Percentiles rank a stretch among this genome's conserved stretches.
These are phyloP conservation scores for Auricularia cornea DNA, from an alignment of 768 basidiomycete species.

Conservation along the genomic window DNA sequence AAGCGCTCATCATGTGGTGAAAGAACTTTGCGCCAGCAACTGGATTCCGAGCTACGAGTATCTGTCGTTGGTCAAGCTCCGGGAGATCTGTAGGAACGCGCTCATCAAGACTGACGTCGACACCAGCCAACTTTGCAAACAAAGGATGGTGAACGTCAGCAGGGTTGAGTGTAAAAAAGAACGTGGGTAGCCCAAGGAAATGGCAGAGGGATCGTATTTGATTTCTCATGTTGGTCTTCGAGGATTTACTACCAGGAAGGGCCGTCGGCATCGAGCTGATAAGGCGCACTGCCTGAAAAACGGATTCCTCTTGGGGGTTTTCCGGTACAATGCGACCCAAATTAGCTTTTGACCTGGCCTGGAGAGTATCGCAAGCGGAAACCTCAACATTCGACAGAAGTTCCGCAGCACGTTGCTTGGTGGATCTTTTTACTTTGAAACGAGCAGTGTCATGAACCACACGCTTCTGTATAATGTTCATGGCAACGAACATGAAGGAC, in stretches of 20 bases:
- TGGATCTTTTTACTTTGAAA: too few species aligned
- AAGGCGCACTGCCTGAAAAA: too few species aligned
- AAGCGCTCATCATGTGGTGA: constrained; percentile 15
- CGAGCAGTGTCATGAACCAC: constrained; percentile 15
- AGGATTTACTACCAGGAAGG: too few species aligned
- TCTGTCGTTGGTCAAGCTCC: constrained; percentile 11
- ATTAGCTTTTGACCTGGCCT: too few species aligned
- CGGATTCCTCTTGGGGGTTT: too few species aligned
- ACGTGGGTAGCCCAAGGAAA: constrained; percentile 21
- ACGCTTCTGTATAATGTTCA: constrained; percentile 21
- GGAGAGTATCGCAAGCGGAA: too few species aligned
- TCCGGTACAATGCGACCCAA: too few species aligned
- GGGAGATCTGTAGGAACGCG: too few species aligned
- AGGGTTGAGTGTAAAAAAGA: constrained; percentile 23
- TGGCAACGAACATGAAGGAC: constrained; percentile 19
- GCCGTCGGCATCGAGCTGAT: too few species aligned
- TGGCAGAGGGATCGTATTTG: constrained; percentile 1
- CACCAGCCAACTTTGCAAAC: constrained; percentile 14
- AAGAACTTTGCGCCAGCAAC: constrained; percentile 29
- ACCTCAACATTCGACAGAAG: too few species aligned
- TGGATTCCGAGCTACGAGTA: constrained; percentile 22
- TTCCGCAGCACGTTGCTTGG: too few species aligned
- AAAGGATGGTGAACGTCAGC: constrained; percentile 24
- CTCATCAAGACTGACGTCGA: constrained; percentile 10
- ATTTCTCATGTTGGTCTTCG: too few species aligned